Evolutionary conservation across 1,284 basidiomycete genomes (phyloP), one percentile per base, ranked within the genome.

Genomic region (Grifola frondosa): DNA sequence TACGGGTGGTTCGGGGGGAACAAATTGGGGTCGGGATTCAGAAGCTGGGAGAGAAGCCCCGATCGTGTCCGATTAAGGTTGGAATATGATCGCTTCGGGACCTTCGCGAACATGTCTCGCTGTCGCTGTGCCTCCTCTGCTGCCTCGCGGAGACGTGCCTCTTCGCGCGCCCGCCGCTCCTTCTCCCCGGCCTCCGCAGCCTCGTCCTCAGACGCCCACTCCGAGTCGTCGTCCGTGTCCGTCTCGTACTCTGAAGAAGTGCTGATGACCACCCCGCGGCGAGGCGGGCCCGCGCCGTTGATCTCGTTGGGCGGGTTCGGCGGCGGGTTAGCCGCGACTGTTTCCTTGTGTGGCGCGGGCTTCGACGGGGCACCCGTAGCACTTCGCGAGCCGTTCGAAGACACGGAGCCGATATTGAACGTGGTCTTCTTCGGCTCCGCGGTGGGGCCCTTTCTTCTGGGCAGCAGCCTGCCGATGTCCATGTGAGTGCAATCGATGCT

Each of bases 81-180:
- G 56, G 80, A 76, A 53, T 84, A 82, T 19, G 80, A 79, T 28
- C 77, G 71, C 38, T 79, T 73, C 5, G 88, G 86, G 9, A 85
- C 71, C 65, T 91, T 92, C 44, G 78, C 73, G 58, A 93, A 91
- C 75, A 92, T 74, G 13, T 87, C 80, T 24, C 77, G 75, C 57
- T 89, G 80, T 6, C 84, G 74, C 56, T 82, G 77, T 13, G 76
- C 82, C 58, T 88, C 83, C 53, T 77, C 45, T n/a, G 73, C 75
- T 20, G 76, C 78, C 54, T 71, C 66, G 10, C 56, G 66, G 16
- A 72, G 49, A 9, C 63, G 62, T 3, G 50, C 58, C 46, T 67
- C 65, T 49, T 68, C 67, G 33, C 53, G 61, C 50, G 52, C 53
- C 49, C 53, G 47, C 36, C 49, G 45, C 34, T 40, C 29, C 52